Evolutionary conservation across 31 red algal species (phyloP), one percentile per base, ranked within the genome.

Genomic region (Bonnemaisonia californica): DNA sequence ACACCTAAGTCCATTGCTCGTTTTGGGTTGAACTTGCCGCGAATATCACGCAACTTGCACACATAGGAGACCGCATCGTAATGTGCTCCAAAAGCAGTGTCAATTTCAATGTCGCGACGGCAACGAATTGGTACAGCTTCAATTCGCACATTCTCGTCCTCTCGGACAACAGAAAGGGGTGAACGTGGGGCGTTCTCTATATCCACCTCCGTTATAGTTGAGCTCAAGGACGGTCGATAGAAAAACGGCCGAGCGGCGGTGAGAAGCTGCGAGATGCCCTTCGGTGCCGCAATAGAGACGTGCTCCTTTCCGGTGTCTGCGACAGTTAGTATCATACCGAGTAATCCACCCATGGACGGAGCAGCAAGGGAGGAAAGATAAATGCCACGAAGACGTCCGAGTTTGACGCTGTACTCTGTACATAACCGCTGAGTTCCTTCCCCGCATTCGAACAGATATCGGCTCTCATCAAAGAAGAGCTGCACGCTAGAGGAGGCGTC

Each of bases 391-490:
- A 98, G 70, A 19, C 69, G 60, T 13, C 62, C 83, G 54, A 92
- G 69, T 47, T 88, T 94, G 37, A 98, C 74, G 23, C 70, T 57
- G 26, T 89, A 88, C 78, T 98, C 96, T 26, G 78, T 77, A 59
- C 83, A 95, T 24, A 95, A 55, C 7, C 96, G 87, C 63, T 98
- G 96, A 1, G 87, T 92, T 22, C 96, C 96, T 37, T 98, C 96
- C 21, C 96, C 91, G 61, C 92, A 95, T 68, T 98, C 77, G 62
- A 98, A 98, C 8, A 98, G 54, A 62, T 94, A 92, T 19, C 96
- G 85, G 3, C 74, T 61, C 29, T 98, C 92, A 23, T 95, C 91
- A 42, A 94, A 95, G 35, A 92, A 92, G 40, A 98, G 72, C 34
- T 95, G 85, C 29, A 95, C 62, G 71, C 79, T 77, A 1, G 79